These are phyloP conservation scores for Coprinopsis strossmayeri DNA, from an alignment of 768 basidiomycete species.

Conservation along the genomic window DNA sequence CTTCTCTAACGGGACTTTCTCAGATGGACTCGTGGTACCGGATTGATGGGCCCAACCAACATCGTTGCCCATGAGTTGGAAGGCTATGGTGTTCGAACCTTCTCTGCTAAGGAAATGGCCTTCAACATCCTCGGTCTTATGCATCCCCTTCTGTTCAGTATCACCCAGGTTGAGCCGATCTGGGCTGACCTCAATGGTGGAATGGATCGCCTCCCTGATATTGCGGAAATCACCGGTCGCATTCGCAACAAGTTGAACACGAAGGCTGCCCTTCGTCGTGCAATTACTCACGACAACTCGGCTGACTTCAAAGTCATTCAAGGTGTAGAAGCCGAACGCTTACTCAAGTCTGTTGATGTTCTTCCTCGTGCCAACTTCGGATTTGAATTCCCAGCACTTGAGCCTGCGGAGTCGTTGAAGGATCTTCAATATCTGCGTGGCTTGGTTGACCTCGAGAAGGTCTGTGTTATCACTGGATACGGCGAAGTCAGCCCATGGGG, in stretches of 20 bases:
- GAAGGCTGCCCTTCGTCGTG: constrained; percentile 89
- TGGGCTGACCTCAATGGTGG: constrained; percentile 99
- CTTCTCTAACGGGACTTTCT: constrained; percentile 9
- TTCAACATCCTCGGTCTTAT: constrained; percentile 99
- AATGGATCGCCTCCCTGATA: constrained; percentile 94
- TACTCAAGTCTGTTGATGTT: constrained; percentile 88
- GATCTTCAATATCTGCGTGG: constrained; percentile 79
- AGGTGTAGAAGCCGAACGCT: constrained; percentile 86
- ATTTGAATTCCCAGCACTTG: constrained; percentile 89
- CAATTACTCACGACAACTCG: constrained; percentile 89
- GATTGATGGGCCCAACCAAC: constrained; percentile 93
- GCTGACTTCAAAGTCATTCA: constrained; percentile 92
- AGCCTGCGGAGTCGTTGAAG: constrained; percentile 56
- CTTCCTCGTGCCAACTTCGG: constrained; percentile 98
- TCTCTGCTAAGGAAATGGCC: constrained; percentile 99
- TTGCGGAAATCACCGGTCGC: constrained; percentile 84
- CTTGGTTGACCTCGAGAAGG: constrained; percentile 92
- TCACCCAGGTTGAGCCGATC: constrained; percentile 98
- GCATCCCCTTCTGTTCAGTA: constrained; percentile 98
- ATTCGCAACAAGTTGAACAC: constrained; percentile 78
- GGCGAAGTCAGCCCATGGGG: constrained; percentile 99
- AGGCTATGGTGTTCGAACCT: constrained; percentile 89
- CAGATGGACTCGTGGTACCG: constrained; percentile 97
- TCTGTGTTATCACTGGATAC: constrained; percentile 92
- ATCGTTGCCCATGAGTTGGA: constrained; percentile 93